phyloP scores from a whole-genome alignment of 73 alveolate species.

The Paramecium biaurelia region DNA sequence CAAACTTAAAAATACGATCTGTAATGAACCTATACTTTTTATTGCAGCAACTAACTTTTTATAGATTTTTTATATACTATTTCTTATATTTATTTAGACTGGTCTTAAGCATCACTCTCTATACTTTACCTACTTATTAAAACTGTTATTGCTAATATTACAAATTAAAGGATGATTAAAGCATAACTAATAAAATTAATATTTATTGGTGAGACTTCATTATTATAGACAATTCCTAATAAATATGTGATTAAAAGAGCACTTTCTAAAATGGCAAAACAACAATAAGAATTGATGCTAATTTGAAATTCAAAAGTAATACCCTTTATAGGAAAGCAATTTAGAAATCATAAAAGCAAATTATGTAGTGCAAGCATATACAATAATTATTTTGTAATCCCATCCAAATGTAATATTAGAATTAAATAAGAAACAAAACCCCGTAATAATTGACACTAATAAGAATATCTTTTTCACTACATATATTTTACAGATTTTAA shows the following conservation, averaged over 20 bases:
- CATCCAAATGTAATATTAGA: background rate
- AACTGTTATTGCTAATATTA: background rate
- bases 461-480: background rate
- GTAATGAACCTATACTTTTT: background rate
- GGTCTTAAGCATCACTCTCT: background rate
- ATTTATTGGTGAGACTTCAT: background rate
- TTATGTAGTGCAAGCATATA: background rate
- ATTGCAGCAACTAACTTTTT: background rate
- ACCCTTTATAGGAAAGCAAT: background rate
- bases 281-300: background rate
- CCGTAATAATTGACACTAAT: background rate
- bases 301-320: background rate
- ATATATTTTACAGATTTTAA: background rate
- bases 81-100: background rate
- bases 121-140: background rate
- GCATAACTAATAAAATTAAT: background rate
- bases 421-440: background rate
- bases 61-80: background rate
- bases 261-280: background rate
- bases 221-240: background rate
- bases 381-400: constrained; percentile 13
- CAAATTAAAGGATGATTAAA: background rate
- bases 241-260: background rate
- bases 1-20: background rate
- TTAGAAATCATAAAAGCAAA: background rate